These are phyloP conservation scores for Tetraselmis chui DNA, from an alignment of 139 green algal species.

Conservation along the genomic window DNA sequence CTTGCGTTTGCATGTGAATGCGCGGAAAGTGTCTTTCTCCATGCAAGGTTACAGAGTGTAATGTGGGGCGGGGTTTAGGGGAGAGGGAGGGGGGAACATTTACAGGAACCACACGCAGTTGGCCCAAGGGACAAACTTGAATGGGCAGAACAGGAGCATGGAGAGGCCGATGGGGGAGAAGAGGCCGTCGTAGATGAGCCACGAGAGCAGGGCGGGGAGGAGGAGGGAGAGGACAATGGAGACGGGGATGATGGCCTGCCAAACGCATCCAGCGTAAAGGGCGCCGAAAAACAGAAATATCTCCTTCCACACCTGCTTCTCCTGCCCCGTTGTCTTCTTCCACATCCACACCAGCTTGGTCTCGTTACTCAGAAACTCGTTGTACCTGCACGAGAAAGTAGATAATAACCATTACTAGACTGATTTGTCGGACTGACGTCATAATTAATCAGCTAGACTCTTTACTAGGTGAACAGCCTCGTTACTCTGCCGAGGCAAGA, in stretches of 20 bases:
- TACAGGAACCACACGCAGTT: background rate
- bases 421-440: too few relatives aligned
- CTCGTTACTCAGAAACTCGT: background rate
- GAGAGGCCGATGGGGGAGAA: background rate
- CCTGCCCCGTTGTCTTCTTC: background rate
- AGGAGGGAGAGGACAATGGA: background rate
- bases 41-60: too few relatives aligned
- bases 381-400: background rate
- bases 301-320: background rate
- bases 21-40: too few relatives aligned
- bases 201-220: background rate
- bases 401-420: background rate
- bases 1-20: too few relatives aligned
- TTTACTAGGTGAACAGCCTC: too few relatives aligned
- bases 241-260: background rate
- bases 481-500: too few relatives aligned
- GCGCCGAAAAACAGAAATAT: background rate
- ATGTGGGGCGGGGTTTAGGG: background rate
- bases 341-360: background rate
- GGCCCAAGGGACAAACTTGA: background rate
- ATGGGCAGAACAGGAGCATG: background rate
- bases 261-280: background rate
- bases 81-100: background rate
- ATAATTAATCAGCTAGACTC: too few relatives aligned
- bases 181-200: background rate